phyloP scores from a whole-genome alignment of 2,329 filamentous ascomycete species.

The Chrysoporthe puriensis region DNA sequence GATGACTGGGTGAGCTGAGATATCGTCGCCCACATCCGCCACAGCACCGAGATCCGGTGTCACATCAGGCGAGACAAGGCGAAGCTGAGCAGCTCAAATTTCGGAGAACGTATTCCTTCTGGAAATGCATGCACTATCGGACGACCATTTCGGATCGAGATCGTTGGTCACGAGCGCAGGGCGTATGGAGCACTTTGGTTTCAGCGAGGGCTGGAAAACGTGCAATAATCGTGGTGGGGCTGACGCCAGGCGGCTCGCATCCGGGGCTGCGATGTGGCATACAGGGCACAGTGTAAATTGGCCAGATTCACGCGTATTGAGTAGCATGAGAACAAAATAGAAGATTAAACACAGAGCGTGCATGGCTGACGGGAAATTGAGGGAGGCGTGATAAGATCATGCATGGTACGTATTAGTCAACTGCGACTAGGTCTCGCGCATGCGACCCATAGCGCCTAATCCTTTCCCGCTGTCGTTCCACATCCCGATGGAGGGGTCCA shows the following conservation, averaged over 20 bases:
- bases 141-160: constrained; percentile 5
- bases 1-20: constrained; percentile 69
- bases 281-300: neutral
- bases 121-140: neutral
- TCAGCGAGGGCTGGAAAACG: constrained; percentile 11
- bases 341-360: neutral
- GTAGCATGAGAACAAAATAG: neutral
- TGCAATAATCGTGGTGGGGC: constrained; percentile 15
- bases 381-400: constrained; percentile 11
- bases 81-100: neutral
- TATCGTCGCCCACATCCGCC: neutral
- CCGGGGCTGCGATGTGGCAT: constrained; percentile 1
- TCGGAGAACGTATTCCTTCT: neutral
- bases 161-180: constrained; percentile 18
- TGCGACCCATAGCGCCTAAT: constrained; percentile 5
- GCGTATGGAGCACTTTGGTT: constrained; percentile 16
- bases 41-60: neutral
- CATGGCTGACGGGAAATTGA: neutral
- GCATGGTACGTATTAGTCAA: neutral
- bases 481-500: constrained; percentile 3
- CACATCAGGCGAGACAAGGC: neutral
- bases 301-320: neutral
- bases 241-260: neutral
- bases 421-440: constrained; percentile 1
- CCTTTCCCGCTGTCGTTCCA: constrained; percentile 1